Base-by-base conservation (phyloP, 257 asterid genomes). In the Anisodus acutangulus region DNA sequence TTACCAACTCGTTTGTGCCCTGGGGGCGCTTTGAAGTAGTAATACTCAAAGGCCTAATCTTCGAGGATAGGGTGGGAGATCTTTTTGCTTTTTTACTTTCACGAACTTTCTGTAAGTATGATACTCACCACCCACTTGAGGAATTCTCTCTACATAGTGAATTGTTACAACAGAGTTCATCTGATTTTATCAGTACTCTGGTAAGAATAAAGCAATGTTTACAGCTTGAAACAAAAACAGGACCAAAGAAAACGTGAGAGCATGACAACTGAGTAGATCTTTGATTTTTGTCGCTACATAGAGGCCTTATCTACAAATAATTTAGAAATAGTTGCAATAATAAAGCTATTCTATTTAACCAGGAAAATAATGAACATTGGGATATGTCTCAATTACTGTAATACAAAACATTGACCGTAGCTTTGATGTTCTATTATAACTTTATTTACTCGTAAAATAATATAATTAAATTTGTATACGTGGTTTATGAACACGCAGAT, bases 221-320 rank as follows among this genome's bases (percentile, higher is more conserved):
- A 74, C 80, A 19, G n/a, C 80, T 74, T 74, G 63, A 76, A 76
- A 26, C 62, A 76, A 76, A 76, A 49, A 43, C 80, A 74, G 45
- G 22, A 74, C 45, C 43, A 22, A 11, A 10, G 62, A 49, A 76
- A 76, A 76, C 26, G 35, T 49, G 22, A 76, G 35, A 22, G 8
- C 81, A 76, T 4, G 58, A 71, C 39, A 9, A 58, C 80, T 9
- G 26, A 22, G 80, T 7, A 19, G 49, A 31, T 49, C 63, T 76
- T 68, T 51, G 47, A 76, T 76, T 76, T 76, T 76, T 76, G 12
- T 51, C 45, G 22, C 81, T 76, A 76, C 62, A 67, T 13, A 26
- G 62, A 74, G 26, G 26, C 58, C 6, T 19, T 76, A 51, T 76
- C 63, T 76, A 51, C 45, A 51, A 76, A 51, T 53, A 76, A 49